A percentile compares a stretch with the other conserved stretches of the same genome.
phyloP scores from a whole-genome alignment of 768 basidiomycete species.

The Baorangia bicolor region DNA sequence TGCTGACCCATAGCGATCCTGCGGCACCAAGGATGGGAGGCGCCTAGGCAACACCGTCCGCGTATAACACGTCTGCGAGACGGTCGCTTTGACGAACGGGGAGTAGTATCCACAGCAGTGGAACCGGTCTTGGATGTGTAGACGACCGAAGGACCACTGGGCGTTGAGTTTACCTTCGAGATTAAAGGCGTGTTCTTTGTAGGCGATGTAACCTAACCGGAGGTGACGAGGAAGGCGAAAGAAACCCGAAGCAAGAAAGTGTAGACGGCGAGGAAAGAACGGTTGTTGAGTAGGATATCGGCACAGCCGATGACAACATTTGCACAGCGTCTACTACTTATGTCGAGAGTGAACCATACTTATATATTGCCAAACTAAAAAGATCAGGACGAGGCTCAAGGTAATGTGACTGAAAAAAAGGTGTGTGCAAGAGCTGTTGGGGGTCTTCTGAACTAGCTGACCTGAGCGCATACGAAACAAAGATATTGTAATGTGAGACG shows the following conservation, averaged over 20 bases:
- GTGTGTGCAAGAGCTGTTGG: too few species aligned
- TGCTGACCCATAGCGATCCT: too few species aligned
- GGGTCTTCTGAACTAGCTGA: too few species aligned
- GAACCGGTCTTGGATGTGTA: conserved; percentile 71
- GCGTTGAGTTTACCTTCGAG: conserved; percentile 78
- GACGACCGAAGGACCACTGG: conserved; percentile 70
- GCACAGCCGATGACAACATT: conserved; percentile 77
- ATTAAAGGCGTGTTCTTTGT: conserved; percentile 73
- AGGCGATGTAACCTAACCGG: conserved; percentile 80
- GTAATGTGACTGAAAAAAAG: too few species aligned
- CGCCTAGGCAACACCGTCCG: conserved; percentile 72
- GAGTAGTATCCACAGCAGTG: conserved; percentile 80
- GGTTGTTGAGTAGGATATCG: conserved; percentile 81
- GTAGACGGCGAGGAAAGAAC: conserved; percentile 76
- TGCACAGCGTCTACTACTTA: too few species aligned
- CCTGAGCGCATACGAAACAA: too few species aligned
- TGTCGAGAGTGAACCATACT: too few species aligned
- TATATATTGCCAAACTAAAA: too few species aligned
- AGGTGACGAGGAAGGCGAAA: conserved; percentile 67
- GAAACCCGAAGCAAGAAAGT: conserved; percentile 69
- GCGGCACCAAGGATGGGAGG: too few species aligned
- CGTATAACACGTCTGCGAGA: conserved; percentile 72
- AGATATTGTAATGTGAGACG: too few species aligned
- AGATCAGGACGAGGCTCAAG: too few species aligned
- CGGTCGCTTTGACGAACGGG: conserved; percentile 77